A percentile compares a stretch with the other conserved stretches of the same genome.
Conservation (phyloP, 2,329 filamentous ascomycete species). For the Ascomycota sp. region DNA sequence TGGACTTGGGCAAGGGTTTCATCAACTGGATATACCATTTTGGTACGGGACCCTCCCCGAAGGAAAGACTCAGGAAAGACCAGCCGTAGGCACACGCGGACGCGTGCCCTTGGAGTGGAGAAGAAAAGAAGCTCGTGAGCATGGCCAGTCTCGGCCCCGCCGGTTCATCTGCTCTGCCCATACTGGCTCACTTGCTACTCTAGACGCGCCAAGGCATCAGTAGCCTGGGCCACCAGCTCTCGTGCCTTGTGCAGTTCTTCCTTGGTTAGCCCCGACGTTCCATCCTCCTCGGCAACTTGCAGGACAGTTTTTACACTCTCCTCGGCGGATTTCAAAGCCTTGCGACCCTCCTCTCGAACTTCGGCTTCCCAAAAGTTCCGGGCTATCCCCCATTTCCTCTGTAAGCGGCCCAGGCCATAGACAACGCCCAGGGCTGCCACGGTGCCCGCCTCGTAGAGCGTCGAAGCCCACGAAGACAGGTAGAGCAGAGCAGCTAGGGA, state of each 20-base stretch:
- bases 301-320: slow-evolving; percentile 28
- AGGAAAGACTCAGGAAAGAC: too few relatives aligned
- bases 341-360: slow-evolving; percentile 45
- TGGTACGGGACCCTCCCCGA: too few relatives aligned
- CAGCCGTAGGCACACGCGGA: too few relatives aligned
- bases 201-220: slow-evolving; percentile 25
- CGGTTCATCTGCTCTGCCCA: neutral
- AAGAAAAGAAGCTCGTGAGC: too few relatives aligned
- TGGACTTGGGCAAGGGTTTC: too few relatives aligned
- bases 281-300: slow-evolving; percentile 7
- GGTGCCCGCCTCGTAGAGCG: slow-evolving; percentile 39
- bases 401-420: slow-evolving; percentile 37
- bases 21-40: too few relatives aligned
- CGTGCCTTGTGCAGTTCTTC: slow-evolving; percentile 19
- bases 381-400: slow-evolving; percentile 41
- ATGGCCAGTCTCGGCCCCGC: too few relatives aligned
- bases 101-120: too few relatives aligned
- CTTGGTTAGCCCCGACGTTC: slow-evolving; percentile 6
- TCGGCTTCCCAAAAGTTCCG: slow-evolving; percentile 43
- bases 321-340: slow-evolving; percentile 37
- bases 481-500: slow-evolving; percentile 36
- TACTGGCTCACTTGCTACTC: slow-evolving; percentile 18
- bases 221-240: slow-evolving; percentile 26
- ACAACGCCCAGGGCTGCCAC: slow-evolving; percentile 40
- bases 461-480: slow-evolving; percentile 29